Evolutionary conservation across 2,329 filamentous ascomycete genomes (phyloP).

Genomic region (Colletotrichum filicis): DNA sequence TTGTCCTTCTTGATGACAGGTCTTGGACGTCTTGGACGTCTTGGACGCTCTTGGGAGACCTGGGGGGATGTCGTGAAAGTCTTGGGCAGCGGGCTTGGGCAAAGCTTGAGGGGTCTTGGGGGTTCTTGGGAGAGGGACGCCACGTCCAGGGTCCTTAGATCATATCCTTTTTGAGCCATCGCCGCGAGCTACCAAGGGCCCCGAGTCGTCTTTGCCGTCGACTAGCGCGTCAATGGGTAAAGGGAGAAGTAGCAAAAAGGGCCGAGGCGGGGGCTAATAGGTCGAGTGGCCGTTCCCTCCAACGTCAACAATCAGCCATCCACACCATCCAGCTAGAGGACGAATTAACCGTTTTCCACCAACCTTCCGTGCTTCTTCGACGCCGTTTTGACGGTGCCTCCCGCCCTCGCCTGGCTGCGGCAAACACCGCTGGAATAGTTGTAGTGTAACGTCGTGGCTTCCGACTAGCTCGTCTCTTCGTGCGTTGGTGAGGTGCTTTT

Average conservation of each 20-base stretch:
- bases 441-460: not conserved
- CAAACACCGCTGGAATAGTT: not conserved
- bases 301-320: not conserved
- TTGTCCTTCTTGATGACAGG: slow-evolving; percentile 18
- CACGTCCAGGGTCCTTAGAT: slow-evolving; percentile 13
- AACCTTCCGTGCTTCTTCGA: slow-evolving; percentile 11
- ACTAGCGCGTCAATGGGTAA: slow-evolving; percentile 7
- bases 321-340: not conserved
- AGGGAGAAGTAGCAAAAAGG: not conserved
- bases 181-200: slow-evolving; percentile 5
- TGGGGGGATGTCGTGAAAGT: not conserved
- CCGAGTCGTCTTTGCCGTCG: not conserved
- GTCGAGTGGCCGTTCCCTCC: not conserved
- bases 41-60: slow-evolving; percentile 16
- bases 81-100: not conserved
- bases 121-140: not conserved
- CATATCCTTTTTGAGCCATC: not conserved
- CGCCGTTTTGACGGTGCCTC: not conserved
- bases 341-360: not conserved
- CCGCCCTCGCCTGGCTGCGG: not conserved
- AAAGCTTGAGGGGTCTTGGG: slow-evolving; percentile 23
- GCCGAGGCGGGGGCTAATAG: not conserved
- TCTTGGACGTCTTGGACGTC: slow-evolving; percentile 32
- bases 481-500: not conserved
- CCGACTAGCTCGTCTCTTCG: not conserved